Evolutionary conservation across 73 alveolate genomes (phyloP).

Genomic region (Stentor roeselii): DNA sequence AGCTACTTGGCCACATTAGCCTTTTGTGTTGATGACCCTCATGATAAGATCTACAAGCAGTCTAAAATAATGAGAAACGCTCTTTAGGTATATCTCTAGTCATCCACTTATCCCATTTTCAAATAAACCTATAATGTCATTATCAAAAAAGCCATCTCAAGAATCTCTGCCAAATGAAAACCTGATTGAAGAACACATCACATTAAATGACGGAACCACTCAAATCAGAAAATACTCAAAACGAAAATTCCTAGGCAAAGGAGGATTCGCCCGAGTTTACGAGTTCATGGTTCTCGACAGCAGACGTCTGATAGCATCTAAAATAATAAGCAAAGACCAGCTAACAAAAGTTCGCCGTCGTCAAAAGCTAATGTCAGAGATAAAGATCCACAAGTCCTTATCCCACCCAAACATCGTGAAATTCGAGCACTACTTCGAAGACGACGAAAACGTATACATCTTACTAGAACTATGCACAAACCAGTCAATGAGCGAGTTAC

Average conservation of each 20-base stretch:
- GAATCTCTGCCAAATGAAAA: too few species aligned
- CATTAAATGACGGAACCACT: slow-evolving; percentile 47
- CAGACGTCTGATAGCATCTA: too few species aligned
- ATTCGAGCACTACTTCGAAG: slow-evolving; percentile 80
- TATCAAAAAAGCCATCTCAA: too few species aligned
- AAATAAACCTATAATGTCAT: too few species aligned
- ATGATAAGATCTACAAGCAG: slow-evolving; percentile 19
- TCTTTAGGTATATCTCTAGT: not conserved
- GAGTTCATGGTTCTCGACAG: slow-evolving; percentile 76
- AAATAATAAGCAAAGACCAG: slow-evolving; percentile 56
- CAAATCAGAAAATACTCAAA: slow-evolving; percentile 51
- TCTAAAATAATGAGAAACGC: slow-evolving; percentile 29
- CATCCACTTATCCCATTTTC: too few species aligned
- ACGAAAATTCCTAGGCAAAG: slow-evolving; percentile 70
- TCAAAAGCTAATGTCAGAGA: slow-evolving; percentile 81
- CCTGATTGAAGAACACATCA: slow-evolving; percentile 69
- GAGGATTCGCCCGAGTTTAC: too few species aligned
- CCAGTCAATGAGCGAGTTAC: slow-evolving; percentile 67
- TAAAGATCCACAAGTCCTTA: slow-evolving; percentile 81
- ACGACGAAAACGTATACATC: slow-evolving; percentile 72
- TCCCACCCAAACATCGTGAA: slow-evolving; percentile 81
- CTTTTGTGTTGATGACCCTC: slow-evolving; percentile 18
- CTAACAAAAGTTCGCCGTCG: slow-evolving; percentile 56
- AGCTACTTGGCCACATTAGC: slow-evolving; percentile 25
- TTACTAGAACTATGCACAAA: slow-evolving; percentile 70